Base-by-base conservation (phyloP, 2,329 filamentous ascomycete genomes). In the Cladosporium austrohemisphaericum region DNA sequence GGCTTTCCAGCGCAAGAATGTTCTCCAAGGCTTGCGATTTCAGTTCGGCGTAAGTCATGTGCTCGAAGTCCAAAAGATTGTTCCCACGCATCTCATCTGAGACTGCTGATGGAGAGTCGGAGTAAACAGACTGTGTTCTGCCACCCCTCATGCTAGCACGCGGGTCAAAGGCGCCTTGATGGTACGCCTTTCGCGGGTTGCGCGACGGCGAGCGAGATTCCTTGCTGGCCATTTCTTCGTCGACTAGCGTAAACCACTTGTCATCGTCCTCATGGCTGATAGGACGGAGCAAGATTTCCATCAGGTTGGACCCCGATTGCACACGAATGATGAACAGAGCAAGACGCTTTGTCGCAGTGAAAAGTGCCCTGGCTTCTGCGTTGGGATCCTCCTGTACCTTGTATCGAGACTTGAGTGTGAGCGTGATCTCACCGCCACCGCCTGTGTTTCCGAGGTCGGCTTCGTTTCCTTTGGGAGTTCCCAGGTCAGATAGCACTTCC, bases 291-390 rank as follows among this genome's bases (percentile, higher is more conserved):
- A 98, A 81, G 54, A 98, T 95, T 54, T 97, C 91, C 68, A 97
- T 83, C n/a, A 98, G 79, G 60, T 92, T 95, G 44, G 84, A 74
- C 7, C 93, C 93, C 2, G 88, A 89, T 69, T 98, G 94, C 28
- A 98, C 86, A 52, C 93, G 86, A 64, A 98, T 97, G 66, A 98
- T 97, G 70, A 97, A 98, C 55, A 98, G 75, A 32, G 97, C 86
- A 64, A 93, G 95, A 60, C 93, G 84, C 73, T 98, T 98, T 2
- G 93, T 97, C 71, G 97, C 93, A 83, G 96, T 97, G 67, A 96
- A 96, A 3, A 98, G 77, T 1, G 90, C 79, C 71, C 97, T 96
- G 55, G 93, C 77, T 52, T 93, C 87, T 3, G 91, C 89, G 64
- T 97, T 92, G 3, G 93, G 92, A 65, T 98, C 93, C 79, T 60